Percentiles rank a stretch among this genome's conserved stretches.
These are phyloP conservation scores for Talaromyces proteolyticus DNA, from an alignment of 495 filamentous ascomycete species.

Conservation along the genomic window DNA sequence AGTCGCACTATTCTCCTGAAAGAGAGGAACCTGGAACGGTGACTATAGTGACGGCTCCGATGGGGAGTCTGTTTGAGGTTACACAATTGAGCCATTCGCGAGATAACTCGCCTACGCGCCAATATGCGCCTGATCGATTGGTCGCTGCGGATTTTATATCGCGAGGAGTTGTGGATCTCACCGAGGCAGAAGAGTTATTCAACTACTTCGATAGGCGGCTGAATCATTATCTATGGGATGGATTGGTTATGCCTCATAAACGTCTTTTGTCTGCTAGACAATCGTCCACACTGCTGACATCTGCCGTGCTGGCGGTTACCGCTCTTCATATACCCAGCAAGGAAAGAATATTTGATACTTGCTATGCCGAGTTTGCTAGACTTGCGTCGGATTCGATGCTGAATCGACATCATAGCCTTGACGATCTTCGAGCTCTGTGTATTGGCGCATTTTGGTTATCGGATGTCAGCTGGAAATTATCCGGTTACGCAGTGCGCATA, in stretches of 20 bases:
- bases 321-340: conserved; percentile 44
- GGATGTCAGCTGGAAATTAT: conserved; percentile 51
- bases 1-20: conserved; percentile 35
- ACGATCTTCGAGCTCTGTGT: conserved; percentile 47
- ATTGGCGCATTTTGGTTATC: conserved; percentile 52
- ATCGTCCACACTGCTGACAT: conserved; percentile 43
- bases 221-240: conserved; percentile 50
- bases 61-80: conserved; percentile 56
- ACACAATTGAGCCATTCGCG: conserved; percentile 47
- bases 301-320: conserved; percentile 45
- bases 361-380: conserved; percentile 46
- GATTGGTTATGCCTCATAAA: conserved; percentile 38
- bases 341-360: conserved; percentile 41
- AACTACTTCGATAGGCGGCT: conserved; percentile 45
- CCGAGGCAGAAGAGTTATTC: conserved; percentile 46
- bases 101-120: conserved; percentile 27
- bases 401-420: conserved; percentile 40
- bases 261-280: conserved; percentile 37
- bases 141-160: conserved; percentile 49
- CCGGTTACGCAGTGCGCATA: conserved; percentile 50
- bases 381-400: conserved; percentile 48
- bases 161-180: conserved; percentile 35
- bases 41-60: conserved; percentile 48
- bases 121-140: conserved; percentile 28
- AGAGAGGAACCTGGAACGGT: conserved; percentile 34